A percentile compares a stretch with the other conserved stretches of the same genome.
phyloP scores from a whole-genome alignment of 495 filamentous ascomycete genomes.

The Clohesyomyces aquaticus region DNA sequence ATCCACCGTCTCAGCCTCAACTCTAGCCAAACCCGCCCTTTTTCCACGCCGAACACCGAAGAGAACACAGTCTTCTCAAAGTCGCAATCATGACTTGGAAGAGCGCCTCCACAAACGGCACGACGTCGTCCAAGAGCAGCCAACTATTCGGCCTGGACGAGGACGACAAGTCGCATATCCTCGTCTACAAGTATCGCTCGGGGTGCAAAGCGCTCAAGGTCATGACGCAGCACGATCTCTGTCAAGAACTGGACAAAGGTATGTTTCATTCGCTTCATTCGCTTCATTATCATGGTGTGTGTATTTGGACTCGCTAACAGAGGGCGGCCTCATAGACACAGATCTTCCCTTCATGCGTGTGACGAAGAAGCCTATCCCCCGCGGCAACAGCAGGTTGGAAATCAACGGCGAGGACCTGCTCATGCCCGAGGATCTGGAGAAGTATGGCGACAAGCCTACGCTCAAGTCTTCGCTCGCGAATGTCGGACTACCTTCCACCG shows the following conservation, averaged over 20 bases:
- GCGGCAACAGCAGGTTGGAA: conserved; percentile 45
- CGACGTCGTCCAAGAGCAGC: conserved; percentile 28
- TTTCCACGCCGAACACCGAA: no score
- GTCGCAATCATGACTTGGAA: conserved; percentile 36
- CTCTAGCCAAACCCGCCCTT: not conserved
- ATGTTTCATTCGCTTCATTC: conserved; percentile 22
- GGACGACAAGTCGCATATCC: conserved; percentile 41
- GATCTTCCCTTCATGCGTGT: conserved; percentile 40
- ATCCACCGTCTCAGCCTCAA: conserved; percentile 25
- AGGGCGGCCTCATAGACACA: conserved; percentile 39
- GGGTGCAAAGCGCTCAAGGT: conserved; percentile 39
- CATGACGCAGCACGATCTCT: conserved; percentile 45
- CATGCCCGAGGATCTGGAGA: conserved; percentile 40
- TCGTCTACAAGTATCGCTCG: conserved; percentile 46
- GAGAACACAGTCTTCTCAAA: no score
- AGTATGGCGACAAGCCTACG: conserved; percentile 45
- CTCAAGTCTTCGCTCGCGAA: conserved; percentile 45
- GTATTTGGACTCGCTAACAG: conserved; percentile 22
- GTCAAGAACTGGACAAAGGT: conserved; percentile 45
- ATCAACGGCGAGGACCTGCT: conserved; percentile 47
- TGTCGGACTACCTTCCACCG: conserved; percentile 44
- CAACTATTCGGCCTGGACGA: conserved; percentile 43
- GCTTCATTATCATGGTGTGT: conserved; percentile 8
- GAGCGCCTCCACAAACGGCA: conserved; percentile 40
- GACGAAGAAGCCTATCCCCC: conserved; percentile 47